Base-by-base conservation (phyloP, 805 yeast species). In the Saturnispora besseyi region DNA sequence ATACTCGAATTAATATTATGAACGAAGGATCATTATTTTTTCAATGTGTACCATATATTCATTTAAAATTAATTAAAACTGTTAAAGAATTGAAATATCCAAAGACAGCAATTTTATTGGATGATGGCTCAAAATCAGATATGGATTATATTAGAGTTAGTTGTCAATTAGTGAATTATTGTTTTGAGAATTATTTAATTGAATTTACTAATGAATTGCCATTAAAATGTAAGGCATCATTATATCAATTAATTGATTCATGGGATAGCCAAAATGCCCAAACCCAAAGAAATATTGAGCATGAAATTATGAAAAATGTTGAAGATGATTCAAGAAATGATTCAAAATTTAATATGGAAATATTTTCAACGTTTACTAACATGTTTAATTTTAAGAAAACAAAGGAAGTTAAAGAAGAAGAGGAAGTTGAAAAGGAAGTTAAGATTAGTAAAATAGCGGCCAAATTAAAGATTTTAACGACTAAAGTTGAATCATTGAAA, bases 401-500 rank as follows among this genome's bases (percentile, higher is more conserved):
- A 63, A 65, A 53, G 48, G 66, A 41, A 32, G 59, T 51, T 38
- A 44, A 51, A 44, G 31, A 54, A 58, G 41, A 44, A 15, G 41
- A 40, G 21, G 48, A 42, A n/a, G 45, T 8, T 26, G 29, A 51
- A 15, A 50, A 55, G 52, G 71, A 74, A 26, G 67, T 48, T 4
- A 65, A 60, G 44, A 37, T 76, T 40, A 78, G 84, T 2, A 89
- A 84, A 57, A 73, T 87, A 53, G 90, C 88, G 46, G 95, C 95
- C 1, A 82, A 83, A 56, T 76, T 89, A 28, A 87, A 86, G 53
- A 80, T 90, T 30, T 72, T 91, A 59, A 79, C 81, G 28, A 82
- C 79, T 36, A 87, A 87, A 55, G 75, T 93, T 53, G 82, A 81
- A 55, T 82, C 85, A 15, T 78, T 93, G 58, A 85, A 84, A 58